Evolutionary conservation across 257 asterid species (phyloP).

Genomic region (Gentiana dahurica): DNA sequence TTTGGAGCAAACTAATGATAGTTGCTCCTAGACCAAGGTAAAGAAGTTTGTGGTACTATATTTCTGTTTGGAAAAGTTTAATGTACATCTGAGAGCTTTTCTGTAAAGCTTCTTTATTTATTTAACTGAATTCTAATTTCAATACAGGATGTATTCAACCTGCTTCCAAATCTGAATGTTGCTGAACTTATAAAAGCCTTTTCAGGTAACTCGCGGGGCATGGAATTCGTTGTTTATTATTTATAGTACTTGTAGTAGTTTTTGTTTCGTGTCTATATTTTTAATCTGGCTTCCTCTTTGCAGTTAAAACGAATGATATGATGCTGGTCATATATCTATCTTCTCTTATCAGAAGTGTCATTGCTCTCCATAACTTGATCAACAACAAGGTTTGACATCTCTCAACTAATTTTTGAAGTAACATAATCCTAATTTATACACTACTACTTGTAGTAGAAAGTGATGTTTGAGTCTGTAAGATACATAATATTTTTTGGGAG

Average conservation of each 20-base stretch:
- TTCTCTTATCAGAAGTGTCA: constrained; percentile 81
- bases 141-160: constrained; percentile 76
- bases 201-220: constrained; percentile 39
- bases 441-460: too few species aligned
- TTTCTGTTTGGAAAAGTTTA: too few species aligned
- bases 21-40: too few species aligned
- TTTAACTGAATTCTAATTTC: constrained; percentile 2
- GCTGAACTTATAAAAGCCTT: constrained; percentile 69
- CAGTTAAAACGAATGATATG: constrained; percentile 95
- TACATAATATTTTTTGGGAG: too few species aligned
- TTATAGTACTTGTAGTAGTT: not conserved
- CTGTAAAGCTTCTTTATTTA: not conserved
- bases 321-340: constrained; percentile 93
- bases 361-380: constrained; percentile 90
- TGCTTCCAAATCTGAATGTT: constrained; percentile 87
- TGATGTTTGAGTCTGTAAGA: too few species aligned
- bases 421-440: too few species aligned
- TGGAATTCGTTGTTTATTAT: too few species aligned
- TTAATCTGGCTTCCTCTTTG: constrained; percentile 2
- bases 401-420: not conserved
- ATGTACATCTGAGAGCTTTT: too few species aligned
- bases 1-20: too few species aligned
- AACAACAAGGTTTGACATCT: constrained; percentile 68
- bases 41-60: too few species aligned
- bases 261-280: constrained; percentile 3